Evolutionary conservation across 805 yeast species (phyloP).

Genomic region (Clavispora vitiphila): DNA sequence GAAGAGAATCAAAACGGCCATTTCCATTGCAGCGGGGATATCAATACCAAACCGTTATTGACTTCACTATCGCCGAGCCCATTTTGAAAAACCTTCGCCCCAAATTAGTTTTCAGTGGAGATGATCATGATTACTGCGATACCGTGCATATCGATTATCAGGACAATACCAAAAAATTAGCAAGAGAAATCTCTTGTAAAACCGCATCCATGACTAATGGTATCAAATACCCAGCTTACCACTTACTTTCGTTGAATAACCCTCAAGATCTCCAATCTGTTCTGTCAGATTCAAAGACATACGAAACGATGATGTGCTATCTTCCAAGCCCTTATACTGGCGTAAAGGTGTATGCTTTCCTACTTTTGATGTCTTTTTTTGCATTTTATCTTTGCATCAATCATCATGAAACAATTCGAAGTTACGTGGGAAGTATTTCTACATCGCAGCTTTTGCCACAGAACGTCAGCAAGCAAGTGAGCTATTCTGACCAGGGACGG

Average conservation of each 20-base stretch:
- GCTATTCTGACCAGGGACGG: neutral
- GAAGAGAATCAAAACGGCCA: constrained; percentile 58
- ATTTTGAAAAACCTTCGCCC: constrained; percentile 63
- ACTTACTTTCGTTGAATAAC: constrained; percentile 63
- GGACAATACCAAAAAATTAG: constrained; percentile 30
- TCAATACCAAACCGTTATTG: constrained; percentile 90
- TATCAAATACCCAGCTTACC: constrained; percentile 77
- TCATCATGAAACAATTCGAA: neutral
- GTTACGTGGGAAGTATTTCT: neutral
- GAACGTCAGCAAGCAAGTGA: neutral
- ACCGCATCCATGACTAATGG: constrained; percentile 94
- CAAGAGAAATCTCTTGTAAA: constrained; percentile 78
- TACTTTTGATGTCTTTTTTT: constrained; percentile 7
- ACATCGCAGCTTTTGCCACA: neutral
- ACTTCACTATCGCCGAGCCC: constrained; percentile 50
- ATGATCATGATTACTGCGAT: constrained; percentile 95
- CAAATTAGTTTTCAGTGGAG: constrained; percentile 75
- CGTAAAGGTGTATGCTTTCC: constrained; percentile 12
- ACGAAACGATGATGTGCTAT: constrained; percentile 47
- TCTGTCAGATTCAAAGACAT: constrained; percentile 13
- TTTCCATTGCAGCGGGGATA: constrained; percentile 72
- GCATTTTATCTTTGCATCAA: constrained; percentile 7
- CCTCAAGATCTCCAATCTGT: constrained; percentile 24
- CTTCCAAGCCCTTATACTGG: constrained; percentile 49
- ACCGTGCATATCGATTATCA: constrained; percentile 45